Conservation (phyloP, 345 rosid species). For the Conringia planisiliqua region DNA sequence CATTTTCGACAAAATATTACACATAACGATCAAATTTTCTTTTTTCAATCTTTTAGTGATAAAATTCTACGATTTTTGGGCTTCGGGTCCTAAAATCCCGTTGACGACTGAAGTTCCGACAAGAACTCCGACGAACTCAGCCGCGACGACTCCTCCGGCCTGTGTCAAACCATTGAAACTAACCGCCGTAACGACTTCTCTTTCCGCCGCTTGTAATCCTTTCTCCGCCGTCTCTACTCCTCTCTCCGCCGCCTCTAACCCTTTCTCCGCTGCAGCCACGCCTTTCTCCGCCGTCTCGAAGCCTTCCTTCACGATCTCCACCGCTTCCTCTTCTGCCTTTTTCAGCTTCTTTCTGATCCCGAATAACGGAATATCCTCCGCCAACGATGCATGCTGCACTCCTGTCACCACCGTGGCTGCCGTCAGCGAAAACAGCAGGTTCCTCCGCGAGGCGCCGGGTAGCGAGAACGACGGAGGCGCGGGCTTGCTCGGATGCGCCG, state of each 20-base stretch:
- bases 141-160: conserved; percentile 74
- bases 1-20: not conserved
- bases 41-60: not conserved
- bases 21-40: not conserved
- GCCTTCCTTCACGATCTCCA: conserved; percentile 69
- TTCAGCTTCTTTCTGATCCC: conserved; percentile 72
- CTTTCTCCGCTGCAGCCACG: conserved; percentile 55
- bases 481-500: conserved; percentile 27
- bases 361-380: conserved; percentile 64
- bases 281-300: conserved; percentile 64
- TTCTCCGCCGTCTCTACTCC: conserved; percentile 59
- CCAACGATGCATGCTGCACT: conserved; percentile 40
- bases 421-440: conserved; percentile 51
- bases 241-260: conserved; percentile 51
- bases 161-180: conserved; percentile 69
- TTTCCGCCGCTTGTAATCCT: conserved; percentile 57
- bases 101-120: conserved; percentile 72
- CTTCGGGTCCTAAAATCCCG: conserved; percentile 75
- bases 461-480: conserved; percentile 16
- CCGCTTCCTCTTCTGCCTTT: conserved; percentile 73
- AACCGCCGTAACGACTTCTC: conserved; percentile 44
- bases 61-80: conserved; percentile 35
- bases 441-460: conserved; percentile 45
- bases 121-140: conserved; percentile 65
- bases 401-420: conserved; percentile 42